Base-by-base conservation (phyloP, 441 rosid genomes). In the Adansonia madagascariensis region DNA sequence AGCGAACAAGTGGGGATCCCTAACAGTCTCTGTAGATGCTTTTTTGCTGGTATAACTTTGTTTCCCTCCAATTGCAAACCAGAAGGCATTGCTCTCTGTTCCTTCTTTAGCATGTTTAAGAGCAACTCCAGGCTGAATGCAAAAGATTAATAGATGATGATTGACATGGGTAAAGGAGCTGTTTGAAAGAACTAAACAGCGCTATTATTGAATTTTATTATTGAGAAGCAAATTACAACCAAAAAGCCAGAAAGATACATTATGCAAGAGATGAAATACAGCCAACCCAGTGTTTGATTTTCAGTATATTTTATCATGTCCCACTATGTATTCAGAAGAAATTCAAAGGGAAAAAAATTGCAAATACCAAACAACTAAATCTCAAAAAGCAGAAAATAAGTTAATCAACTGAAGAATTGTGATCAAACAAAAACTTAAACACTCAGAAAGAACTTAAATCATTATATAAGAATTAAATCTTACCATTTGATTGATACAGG, bases 31-130 rank as follows among this genome's bases (percentile, higher is more conserved):
- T 11, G 84, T 74, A 79, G 94, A 74, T 78, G 81, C 78, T 46
- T 87, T 92, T 88, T 90, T 89, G 88, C 96, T 89, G 77, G 82
- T 91, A 89, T 92, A 92, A 81, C 83, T 90, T 86, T 97, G 98
- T 84, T 97, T 97, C 59, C 98, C 99, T 61, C 98, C 98, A 83
- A 97, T 93, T 52, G 98, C 88, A 90, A 79, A 89, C 99, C 99
- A 97, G 85, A 97, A 97, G 76, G 96, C 77, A 56, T 98, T 93
- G 88, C 90, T 94, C 93, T 97, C 99, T 65, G 98, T 93, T 80
- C 99, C 99, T 91, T 94, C 99, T 84, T 94, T 97, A 60, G 97
- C 92, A 89, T 92, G 94, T 85, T 97, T 94, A 71, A 94, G 73
- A 83, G 92, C 67, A 78, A 76, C 89, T 81, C 97, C 99, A 52